Evolutionary conservation across 345 rosid genomes (phyloP).

Genomic region (Geranium brycei): DNA sequence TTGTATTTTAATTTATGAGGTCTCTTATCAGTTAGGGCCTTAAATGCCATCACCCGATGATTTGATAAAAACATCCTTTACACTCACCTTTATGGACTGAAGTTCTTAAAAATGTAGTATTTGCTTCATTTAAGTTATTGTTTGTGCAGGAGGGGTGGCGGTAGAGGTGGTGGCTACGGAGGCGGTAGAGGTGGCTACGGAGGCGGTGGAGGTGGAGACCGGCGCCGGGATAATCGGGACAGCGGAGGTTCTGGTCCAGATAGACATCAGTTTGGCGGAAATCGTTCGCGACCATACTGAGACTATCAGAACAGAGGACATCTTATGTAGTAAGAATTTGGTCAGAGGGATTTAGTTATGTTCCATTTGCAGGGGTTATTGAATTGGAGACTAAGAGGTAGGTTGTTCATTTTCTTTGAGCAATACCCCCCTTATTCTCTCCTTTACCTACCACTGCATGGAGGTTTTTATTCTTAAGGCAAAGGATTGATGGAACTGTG

Average conservation of each 20-base stretch:
- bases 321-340: constrained; percentile 56
- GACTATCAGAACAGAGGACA: constrained; percentile 11
- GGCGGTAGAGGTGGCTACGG: no score
- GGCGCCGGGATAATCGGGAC: constrained; percentile 50
- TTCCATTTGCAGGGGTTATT: constrained; percentile 40
- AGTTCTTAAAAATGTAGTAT: no score
- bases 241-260: constrained; percentile 78
- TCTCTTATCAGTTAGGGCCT: no score
- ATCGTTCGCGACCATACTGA: constrained; percentile 88
- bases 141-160: constrained; percentile 46
- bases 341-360: constrained; percentile 31
- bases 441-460: not conserved
- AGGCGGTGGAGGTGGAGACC: constrained; percentile 52
- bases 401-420: constrained; percentile 50
- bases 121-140: not conserved
- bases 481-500: constrained; percentile 41
- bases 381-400: constrained; percentile 62
- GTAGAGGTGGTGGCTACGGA: constrained; percentile 60
- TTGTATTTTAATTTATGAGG: no score
- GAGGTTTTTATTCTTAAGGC: constrained; percentile 16
- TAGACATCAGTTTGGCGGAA: constrained; percentile 74
- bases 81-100: not conserved
- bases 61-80: no score
- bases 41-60: no score
- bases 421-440: constrained; percentile 32